Conservation (phyloP, 2,329 filamentous ascomycete genomes). For the Aspergillus sp. region DNA sequence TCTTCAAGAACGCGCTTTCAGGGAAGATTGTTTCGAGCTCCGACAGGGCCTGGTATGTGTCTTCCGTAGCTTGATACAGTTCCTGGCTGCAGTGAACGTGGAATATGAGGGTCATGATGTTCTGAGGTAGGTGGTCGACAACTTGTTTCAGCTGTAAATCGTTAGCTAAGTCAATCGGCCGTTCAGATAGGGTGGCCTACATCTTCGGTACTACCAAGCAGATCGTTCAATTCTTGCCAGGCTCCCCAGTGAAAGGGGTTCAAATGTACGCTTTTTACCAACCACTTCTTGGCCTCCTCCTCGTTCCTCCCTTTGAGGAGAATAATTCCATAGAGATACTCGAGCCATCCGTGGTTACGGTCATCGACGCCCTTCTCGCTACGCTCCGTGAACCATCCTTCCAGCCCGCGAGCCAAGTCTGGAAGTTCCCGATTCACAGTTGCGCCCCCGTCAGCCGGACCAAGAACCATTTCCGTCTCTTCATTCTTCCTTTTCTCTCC, state of each 20-base stretch:
- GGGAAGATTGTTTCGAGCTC: slow-evolving; percentile 86
- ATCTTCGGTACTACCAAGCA: slow-evolving; percentile 80
- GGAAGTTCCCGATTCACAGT: slow-evolving; percentile 84
- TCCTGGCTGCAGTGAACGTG: slow-evolving; percentile 89
- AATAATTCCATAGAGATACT: slow-evolving; percentile 82
- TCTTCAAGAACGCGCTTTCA: slow-evolving; percentile 83
- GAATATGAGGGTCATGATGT: slow-evolving; percentile 93
- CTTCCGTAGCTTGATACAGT: slow-evolving; percentile 81
- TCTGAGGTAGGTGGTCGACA: slow-evolving; percentile 75
- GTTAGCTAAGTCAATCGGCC: slow-evolving; percentile 24
- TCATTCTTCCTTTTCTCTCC: slow-evolving; percentile 97
- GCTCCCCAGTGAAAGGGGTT: slow-evolving; percentile 97
- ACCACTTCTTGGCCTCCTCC: slow-evolving; percentile 78
- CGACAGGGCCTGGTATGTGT: slow-evolving; percentile 73
- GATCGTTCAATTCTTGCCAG: slow-evolving; percentile 87
- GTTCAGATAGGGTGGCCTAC: slow-evolving; percentile 54
- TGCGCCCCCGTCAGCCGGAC: slow-evolving; percentile 84
- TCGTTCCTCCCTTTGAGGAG: slow-evolving; percentile 91
- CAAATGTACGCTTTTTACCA: slow-evolving; percentile 84
- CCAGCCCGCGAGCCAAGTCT: slow-evolving; percentile 73
- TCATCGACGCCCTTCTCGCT: slow-evolving; percentile 62
- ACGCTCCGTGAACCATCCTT: slow-evolving; percentile 77
- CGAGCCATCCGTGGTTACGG: slow-evolving; percentile 86
- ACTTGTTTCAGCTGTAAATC: slow-evolving; percentile 69
- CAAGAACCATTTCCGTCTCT: slow-evolving; percentile 95